A percentile compares a stretch with the other conserved stretches of the same genome.
phyloP scores from a whole-genome alignment of 176 grass and related monocot species.

The Zizania latifolia region DNA sequence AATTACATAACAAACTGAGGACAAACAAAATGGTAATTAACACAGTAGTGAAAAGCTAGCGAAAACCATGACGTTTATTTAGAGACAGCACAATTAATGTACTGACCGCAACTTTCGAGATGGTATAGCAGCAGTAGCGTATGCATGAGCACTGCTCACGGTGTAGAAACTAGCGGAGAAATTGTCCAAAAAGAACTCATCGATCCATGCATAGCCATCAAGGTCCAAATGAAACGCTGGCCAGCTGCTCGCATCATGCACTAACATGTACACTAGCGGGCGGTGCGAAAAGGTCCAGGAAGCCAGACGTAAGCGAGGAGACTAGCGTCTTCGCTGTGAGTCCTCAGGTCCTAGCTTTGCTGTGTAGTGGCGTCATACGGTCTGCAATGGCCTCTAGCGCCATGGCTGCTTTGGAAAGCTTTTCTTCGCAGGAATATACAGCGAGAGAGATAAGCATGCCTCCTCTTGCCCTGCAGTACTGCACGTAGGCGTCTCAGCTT shows the following conservation, averaged over 20 bases:
- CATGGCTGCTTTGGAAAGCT: conserved; percentile 6
- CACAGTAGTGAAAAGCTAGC: too few relatives aligned
- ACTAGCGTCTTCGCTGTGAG: conserved; percentile 16
- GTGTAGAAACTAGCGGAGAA: too few relatives aligned
- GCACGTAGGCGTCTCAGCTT: conserved; percentile 12
- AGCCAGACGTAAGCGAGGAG: conserved; percentile 29
- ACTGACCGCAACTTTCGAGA: background rate
- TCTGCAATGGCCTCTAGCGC: background rate
- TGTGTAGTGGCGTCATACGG: conserved; percentile 17
- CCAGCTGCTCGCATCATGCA: background rate
- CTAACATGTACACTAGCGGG: too few relatives aligned
- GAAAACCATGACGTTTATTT: background rate
- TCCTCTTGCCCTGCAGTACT: too few relatives aligned
- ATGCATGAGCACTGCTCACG: too few relatives aligned
- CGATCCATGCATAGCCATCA: background rate
- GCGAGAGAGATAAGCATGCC: too few relatives aligned
- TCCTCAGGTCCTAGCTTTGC: background rate
- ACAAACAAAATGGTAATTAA: background rate
- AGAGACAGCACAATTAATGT: background rate
- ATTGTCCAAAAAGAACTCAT: conserved; percentile 44
- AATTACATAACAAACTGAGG: background rate
- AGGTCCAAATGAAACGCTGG: conserved; percentile 6
- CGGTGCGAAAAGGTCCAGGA: conserved; percentile 20
- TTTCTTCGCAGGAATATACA: too few relatives aligned
- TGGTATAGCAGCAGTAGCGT: too few relatives aligned